Evolutionary conservation across 2,329 filamentous ascomycete genomes (phyloP), one percentile per base, ranked within the genome.

Genomic region (Phyllosticta citrichinensis): DNA sequence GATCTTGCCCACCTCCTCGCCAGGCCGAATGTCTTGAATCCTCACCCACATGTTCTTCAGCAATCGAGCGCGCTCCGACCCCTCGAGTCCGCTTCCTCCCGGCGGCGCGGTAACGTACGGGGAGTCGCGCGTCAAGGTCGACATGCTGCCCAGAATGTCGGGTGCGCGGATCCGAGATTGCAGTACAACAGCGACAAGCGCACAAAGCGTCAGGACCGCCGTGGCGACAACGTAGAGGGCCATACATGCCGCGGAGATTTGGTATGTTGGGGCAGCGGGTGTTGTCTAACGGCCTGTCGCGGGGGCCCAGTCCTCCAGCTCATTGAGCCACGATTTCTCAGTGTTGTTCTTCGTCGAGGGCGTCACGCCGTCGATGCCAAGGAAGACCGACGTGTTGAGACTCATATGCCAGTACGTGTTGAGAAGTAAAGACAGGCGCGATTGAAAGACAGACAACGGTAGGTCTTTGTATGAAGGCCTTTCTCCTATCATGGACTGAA

Each of bases 21-120:
- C 55, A 8, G 65, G 64, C 27, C 60, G 61, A 1, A 66, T 64
- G 59, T 66, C 62, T 30, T 65, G 64, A 33, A 66, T 61, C 56
- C 60, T 61, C 25, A 66, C 66, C 57, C 30, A 63, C 12, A 64
- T 54, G 53, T 63, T 52, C 9, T 56, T 55, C 12, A 65, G 40
- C 2, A 58, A 30, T 19, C 62, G 53, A 5, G 63, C 56, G 40
- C 64, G 30, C 11, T 65, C 62, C 30, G 58, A 22, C 0, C 60
- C 62, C 47, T 62, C 59, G 17, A 62, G 50, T 3, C 55, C 35
- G n/a, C 60, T 63, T 12, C 61, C 61, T 12, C 47, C 62, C 4
- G 40, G 30, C 1, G 59, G 62, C 5, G 59, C 24, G 40, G 60
- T 51, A 5, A 66, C 53, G 52, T 61, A 65, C 17, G 59, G 59